Conservation (phyloP, 495 filamentous ascomycete genomes). For the Apodospora peruviana region DNA sequence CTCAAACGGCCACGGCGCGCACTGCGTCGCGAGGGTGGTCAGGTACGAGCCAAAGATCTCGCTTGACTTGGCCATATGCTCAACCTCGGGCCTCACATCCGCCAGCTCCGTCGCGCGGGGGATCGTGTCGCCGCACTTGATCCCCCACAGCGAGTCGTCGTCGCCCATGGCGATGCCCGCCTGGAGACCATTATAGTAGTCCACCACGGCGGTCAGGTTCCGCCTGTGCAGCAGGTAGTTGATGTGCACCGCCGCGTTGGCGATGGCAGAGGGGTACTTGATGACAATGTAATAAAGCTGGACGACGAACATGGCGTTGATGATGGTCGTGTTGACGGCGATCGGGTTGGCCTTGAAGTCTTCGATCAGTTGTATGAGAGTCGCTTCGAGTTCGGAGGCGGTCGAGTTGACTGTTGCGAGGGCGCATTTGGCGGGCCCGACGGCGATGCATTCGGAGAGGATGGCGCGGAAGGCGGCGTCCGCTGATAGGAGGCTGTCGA, state of each 20-base stretch:
- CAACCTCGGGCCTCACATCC: not conserved
- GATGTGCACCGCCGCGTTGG: not conserved
- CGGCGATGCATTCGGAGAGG: not conserved
- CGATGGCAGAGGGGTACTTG: not conserved
- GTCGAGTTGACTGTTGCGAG: not conserved
- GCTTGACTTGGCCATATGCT: not conserved
- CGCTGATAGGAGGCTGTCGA: not conserved
- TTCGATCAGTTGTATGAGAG: not conserved
- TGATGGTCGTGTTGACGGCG: not conserved
- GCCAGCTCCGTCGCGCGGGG: not conserved
- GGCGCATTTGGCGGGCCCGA: not conserved
- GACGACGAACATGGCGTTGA: not conserved
- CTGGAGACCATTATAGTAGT: not conserved
- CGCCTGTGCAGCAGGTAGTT: not conserved
- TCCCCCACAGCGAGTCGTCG: constrained; percentile 1
- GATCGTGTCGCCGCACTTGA: constrained; percentile 4
- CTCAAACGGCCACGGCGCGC: not conserved
- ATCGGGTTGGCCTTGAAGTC: not conserved
- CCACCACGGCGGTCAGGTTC: not conserved
- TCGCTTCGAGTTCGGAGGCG: not conserved
- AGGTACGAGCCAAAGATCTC: not conserved
- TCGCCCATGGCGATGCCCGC: not conserved
- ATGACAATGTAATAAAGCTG: not conserved
- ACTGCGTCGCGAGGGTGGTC: not conserved
- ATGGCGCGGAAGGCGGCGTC: constrained; percentile 5